Evolutionary conservation across 495 filamentous ascomycete genomes (phyloP), one percentile per base, ranked within the genome.

Genomic region (Clavariopsis aquatica): DNA sequence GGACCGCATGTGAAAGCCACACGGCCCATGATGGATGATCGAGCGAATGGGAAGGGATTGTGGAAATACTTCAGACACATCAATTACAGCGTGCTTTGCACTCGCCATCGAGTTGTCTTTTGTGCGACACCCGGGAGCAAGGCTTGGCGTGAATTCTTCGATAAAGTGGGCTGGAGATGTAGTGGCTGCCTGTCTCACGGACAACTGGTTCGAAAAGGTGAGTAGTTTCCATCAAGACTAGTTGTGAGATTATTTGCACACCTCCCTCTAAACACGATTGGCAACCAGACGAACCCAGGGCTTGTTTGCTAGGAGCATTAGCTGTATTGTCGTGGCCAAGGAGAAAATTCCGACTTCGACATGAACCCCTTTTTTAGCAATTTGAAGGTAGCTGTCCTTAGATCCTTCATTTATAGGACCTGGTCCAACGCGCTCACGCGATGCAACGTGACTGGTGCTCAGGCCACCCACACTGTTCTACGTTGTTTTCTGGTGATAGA

Each of bases 1-100:
- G 29, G 34, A 1, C 19, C 27, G 34, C 60, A 64, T 49, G 43
- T 64, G 60, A 57, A 62, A 54, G 59, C 49, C 53, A 43, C 20
- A 43, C 10, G 34, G 3, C 3, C 59, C 3, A 54, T 17, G 4
- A 46, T 28, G 12, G 47, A 10, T 36, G 41, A 38, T 60, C 26
- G 26, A 45, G 51, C 59, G 29, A 62, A 62, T 62, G 27, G 34
- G 49, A 53, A 23, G 41, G 26, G 22, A 15, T 24, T 20, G 9
- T 20, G 24, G 22, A 22, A 17, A 60, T 59, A 49, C 38, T 28
- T 59, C 46, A 52, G 59, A 62, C 59, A 45, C 58, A 61, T 62
- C 31, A 31, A 46, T 46, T 62, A 17, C 38, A 43, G 38, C 15
- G 38, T 2, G 38, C 38, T 43, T 17, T 43, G 38, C 38, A 43